Conservation (phyloP, 2,329 filamentous ascomycete species). For the Rutstroemia sp. region DNA sequence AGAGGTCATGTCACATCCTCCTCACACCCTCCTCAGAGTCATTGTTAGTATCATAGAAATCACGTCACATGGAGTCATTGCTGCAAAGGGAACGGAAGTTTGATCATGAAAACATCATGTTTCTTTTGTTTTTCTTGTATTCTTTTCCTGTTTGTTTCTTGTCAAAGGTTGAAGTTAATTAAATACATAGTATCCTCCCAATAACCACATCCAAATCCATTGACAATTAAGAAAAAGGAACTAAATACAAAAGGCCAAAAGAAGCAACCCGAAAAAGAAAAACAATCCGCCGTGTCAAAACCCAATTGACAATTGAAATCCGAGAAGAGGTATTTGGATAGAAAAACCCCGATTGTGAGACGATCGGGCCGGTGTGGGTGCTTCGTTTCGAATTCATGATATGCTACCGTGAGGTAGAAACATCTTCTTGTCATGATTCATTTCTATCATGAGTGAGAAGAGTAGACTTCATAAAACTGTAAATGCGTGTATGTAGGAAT, state of each 20-base stretch:
- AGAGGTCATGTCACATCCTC: not conserved
- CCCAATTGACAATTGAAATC: not conserved
- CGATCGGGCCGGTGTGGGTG: constrained; percentile 4
- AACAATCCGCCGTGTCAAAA: not conserved
- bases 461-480: not conserved
- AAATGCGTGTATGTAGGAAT: not conserved
- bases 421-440: constrained; percentile 4
- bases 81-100: not conserved
- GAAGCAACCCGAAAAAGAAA: not conserved
- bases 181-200: not conserved
- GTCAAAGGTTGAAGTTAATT: not conserved
- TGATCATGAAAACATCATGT: not conserved
- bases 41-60: too few species aligned
- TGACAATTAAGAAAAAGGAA: not conserved
- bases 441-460: constrained; percentile 5
- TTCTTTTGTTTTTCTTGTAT: not conserved
- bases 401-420: not conserved
- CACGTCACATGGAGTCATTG: not conserved
- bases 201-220: not conserved
- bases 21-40: too few species aligned
- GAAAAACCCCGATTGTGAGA: constrained; percentile 4
- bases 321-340: not conserved
- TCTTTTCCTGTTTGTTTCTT: not conserved
- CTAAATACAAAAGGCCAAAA: constrained; percentile 5
- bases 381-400: not conserved